A percentile compares a stretch with the other conserved stretches of the same genome.
These are phyloP conservation scores for Ambrosia trifida DNA, from an alignment of 129 eudicot genomes.

Conservation along the genomic window DNA sequence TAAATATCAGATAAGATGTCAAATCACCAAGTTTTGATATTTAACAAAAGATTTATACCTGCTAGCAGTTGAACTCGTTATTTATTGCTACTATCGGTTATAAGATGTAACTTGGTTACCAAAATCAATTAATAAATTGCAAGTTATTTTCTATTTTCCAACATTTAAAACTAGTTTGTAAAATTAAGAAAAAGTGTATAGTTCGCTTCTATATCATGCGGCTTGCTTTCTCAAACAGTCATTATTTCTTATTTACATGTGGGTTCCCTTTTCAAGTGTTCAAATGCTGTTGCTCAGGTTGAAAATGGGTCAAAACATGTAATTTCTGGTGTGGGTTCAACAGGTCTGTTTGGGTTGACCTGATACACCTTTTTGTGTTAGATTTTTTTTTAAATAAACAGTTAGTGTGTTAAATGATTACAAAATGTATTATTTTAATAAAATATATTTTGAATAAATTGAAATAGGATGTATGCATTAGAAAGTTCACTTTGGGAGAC, in stretches of 20 bases:
- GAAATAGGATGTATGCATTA: slow-evolving; percentile 5
- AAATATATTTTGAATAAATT: not conserved
- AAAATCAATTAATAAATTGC: not conserved
- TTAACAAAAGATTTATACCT: not conserved
- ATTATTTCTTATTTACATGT: not conserved
- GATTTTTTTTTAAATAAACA: not conserved
- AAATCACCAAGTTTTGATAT: not conserved
- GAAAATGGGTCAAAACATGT: not conserved
- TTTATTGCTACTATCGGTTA: not conserved
- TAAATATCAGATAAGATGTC: not conserved
- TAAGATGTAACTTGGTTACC: not conserved
- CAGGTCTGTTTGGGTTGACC: not conserved
- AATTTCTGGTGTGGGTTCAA: not conserved
- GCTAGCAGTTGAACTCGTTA: not conserved
- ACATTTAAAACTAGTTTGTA: not conserved
- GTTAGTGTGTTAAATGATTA: not conserved
- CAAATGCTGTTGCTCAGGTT: not conserved
- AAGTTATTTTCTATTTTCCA: not conserved
- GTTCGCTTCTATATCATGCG: not conserved
- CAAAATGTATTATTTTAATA: not conserved
- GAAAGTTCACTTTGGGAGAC: not conserved
- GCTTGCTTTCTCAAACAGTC: not conserved
- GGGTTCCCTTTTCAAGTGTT: not conserved
- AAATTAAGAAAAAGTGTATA: not conserved
- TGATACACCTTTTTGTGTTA: not conserved